Evolutionary conservation across 345 rosid species (phyloP), one percentile per base, ranked within the genome.

Genomic region (Eucalyptus camaldulensis): DNA sequence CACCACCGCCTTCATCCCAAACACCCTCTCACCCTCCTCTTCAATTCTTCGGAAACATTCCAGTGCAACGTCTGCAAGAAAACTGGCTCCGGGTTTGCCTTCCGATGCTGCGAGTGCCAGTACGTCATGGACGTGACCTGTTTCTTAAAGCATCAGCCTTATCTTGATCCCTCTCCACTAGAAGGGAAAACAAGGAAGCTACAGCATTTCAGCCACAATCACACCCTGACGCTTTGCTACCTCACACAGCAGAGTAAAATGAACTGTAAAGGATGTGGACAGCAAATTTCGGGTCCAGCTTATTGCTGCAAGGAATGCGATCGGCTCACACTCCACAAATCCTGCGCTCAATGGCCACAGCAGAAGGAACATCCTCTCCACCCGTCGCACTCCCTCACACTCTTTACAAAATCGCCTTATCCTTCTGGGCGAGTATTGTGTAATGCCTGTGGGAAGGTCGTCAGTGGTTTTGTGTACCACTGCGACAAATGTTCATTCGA

Each of bases 1-100:
- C n/a, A 49, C 10, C 91, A 88, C 58, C 90, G 45, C 33, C 51
- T 87, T 67, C 93, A 92, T 89, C 90, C 88, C 24, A 49, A 87
- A 40, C 93, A 91, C 87, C 88, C 91, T 62, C 90, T 92, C 40
- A 11, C 33, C 49, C 90, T 92, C 53, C 21, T 87, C 29, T 62
- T 87, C 80, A 14, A 58, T 15, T 13, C 33, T 3, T 33, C 67
- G 40, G 80, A 89, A 47, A 25, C 16, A 9, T 31, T 45, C 65
- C 43, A 37, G 22, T 90, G 93, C 83, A 40, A 31, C 62, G 25
- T 90, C 40, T 90, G 93, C 47, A 53, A 56, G 8, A 60, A 89
- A 65, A 86, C 21, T 29, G 49, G 80, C 17, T 29, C 33, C 5
- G 88, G 88, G 37, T 88, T 89, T 27, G 83, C 72, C 50, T 92